Percentiles rank a stretch among this genome's conserved stretches.
Evolutionary conservation across 805 yeast genomes (phyloP).

Genomic region (Grigorovia transvaalensis): DNA sequence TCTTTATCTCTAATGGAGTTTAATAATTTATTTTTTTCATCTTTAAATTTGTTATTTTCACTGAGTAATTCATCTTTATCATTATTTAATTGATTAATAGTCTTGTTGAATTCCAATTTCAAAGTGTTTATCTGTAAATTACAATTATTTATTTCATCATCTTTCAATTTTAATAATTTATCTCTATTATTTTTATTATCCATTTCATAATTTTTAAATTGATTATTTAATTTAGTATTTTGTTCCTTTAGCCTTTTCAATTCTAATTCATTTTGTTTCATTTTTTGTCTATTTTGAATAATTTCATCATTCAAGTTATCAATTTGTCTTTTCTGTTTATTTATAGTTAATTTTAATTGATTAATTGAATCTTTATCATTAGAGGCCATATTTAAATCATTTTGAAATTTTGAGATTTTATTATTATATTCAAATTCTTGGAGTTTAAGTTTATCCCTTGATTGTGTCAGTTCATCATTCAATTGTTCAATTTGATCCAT

Average conservation of each 20-base stretch:
- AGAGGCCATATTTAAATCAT: not conserved
- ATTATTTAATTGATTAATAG: not conserved
- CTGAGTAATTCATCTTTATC: not conserved
- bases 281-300: not conserved
- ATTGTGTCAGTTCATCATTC: not conserved
- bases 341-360: not conserved
- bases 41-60: not conserved
- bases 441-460: not conserved
- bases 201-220: not conserved
- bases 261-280: not conserved
- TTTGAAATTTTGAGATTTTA: not conserved
- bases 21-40: conserved; percentile 1
- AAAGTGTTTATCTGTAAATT: not conserved
- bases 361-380: not conserved
- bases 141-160: not conserved
- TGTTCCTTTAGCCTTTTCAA: not conserved
- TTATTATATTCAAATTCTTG: not conserved
- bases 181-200: not conserved
- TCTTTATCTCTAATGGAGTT: conserved; percentile 6
- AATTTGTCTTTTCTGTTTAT: not conserved
- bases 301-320: not conserved
- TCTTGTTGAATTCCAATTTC: not conserved
- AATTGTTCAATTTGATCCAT: not conserved
- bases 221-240: not conserved
- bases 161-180: not conserved